phyloP scores from a whole-genome alignment of 1,139 yeast genomes.

The Suhomyces choctaworum region DNA sequence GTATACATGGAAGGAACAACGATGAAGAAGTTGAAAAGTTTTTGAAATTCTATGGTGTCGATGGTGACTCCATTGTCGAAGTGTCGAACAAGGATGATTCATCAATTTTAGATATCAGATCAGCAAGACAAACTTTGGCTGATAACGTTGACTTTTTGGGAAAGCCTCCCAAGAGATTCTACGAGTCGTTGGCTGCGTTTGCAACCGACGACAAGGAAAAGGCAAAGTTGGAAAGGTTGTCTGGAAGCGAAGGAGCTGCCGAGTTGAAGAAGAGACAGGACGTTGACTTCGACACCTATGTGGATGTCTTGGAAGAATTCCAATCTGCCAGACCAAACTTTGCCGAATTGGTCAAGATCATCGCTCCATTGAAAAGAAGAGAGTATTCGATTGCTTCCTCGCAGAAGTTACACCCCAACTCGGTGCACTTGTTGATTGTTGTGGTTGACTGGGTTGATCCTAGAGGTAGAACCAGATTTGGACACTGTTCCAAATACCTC shows the following conservation, averaged over 20 bases:
- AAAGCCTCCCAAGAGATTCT: constrained; percentile 93
- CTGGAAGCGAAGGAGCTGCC: constrained; percentile 80
- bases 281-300: constrained; percentile 76
- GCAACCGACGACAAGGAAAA: constrained; percentile 73
- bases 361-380: constrained; percentile 91
- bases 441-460: constrained; percentile 96
- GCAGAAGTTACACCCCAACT: constrained; percentile 86
- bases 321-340: constrained; percentile 81
- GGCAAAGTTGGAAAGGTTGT: constrained; percentile 59
- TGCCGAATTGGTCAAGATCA: constrained; percentile 65
- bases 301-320: constrained; percentile 79
- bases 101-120: constrained; percentile 63
- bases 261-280: constrained; percentile 86
- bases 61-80: constrained; percentile 66
- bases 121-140: constrained; percentile 75
- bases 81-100: constrained; percentile 71
- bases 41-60: constrained; percentile 68
- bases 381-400: constrained; percentile 99
- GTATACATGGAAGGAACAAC: constrained; percentile 89
- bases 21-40: constrained; percentile 65
- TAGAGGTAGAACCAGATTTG: constrained; percentile 82
- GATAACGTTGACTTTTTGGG: constrained; percentile 90
- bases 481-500: constrained; percentile 91
- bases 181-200: constrained; percentile 73
- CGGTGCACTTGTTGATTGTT: constrained; percentile 87